A percentile compares a stretch with the other conserved stretches of the same genome.
Conservation (phyloP, 2,329 filamentous ascomycete species). For the Fusarium aywerte region DNA sequence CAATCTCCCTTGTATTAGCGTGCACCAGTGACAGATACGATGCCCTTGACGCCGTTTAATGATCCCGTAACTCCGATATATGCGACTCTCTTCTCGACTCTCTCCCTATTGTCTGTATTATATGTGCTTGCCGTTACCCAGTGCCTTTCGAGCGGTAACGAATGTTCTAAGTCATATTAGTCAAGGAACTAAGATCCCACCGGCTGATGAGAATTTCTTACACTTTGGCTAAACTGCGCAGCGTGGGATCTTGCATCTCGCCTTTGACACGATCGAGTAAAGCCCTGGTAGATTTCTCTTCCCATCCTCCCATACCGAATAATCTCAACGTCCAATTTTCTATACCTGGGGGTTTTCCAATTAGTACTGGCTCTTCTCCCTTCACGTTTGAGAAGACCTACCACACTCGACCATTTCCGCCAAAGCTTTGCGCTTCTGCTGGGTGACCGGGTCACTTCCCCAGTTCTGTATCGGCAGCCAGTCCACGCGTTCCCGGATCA, state of each 20-base stretch:
- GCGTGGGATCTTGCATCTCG: conserved; percentile 47
- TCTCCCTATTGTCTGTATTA: background rate
- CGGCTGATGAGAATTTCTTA: conserved; percentile 27
- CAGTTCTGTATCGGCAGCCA: conserved; percentile 56
- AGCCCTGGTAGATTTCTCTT: conserved; percentile 47
- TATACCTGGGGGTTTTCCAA: conserved; percentile 21
- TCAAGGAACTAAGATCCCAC: accelerated
- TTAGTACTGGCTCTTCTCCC: conserved; percentile 11
- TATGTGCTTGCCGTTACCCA: background rate
- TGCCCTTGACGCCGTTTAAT: conserved; percentile 11
- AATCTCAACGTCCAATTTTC: conserved; percentile 50
- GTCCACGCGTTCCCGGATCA: conserved; percentile 54
- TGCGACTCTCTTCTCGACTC: background rate
- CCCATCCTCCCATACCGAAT: conserved; percentile 49
- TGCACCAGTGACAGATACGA: background rate
- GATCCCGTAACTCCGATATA: conserved; percentile 30
- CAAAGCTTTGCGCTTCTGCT: conserved; percentile 52
- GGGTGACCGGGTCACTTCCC: conserved; percentile 54
- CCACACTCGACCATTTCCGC: conserved; percentile 53
- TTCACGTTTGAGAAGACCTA: conserved; percentile 37
- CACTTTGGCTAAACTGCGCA: conserved; percentile 49
- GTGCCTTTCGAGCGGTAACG: conserved; percentile 49
- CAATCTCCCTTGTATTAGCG: background rate
- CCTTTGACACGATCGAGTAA: conserved; percentile 48
- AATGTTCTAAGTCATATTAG: conserved; percentile 44